Base-by-base conservation (phyloP, 148 eudicot species). In the Vaccinium myrtillus region DNA sequence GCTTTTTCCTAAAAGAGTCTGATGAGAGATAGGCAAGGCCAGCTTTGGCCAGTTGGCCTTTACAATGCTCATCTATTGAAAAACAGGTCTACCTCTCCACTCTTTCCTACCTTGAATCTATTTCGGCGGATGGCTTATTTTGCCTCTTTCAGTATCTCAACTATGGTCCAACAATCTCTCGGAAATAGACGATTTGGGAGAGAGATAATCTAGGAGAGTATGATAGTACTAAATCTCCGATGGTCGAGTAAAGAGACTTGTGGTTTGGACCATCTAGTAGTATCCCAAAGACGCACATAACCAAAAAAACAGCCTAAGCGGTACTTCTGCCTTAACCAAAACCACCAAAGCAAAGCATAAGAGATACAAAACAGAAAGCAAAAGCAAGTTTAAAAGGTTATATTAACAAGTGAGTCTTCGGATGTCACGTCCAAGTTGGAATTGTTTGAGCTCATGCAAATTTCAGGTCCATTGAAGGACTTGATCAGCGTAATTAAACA, bases 51-150 rank as follows among this genome's bases (percentile, higher is more conserved):
- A 32, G 32, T 32, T 32, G 32, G 32, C 32, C 1, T 67, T 67
- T 67, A 25, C 1, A 30, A 63, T 12, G 73, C 36, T 67, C 36
- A 2, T 10, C 32, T 67, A 32, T 67, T 23, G 11, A n/a, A 65
- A 13, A n/a, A 63, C 23, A 12, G 73, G 15, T 67, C 6, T 21
- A 2, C 30, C 14, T 25, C 11, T 11, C 3, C 69, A 61, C 6
- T 67, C 73, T 67, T 67, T 25, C 25, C 73, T 67, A 67, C 12
- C 73, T 67, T 67, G 73, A 67, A 67, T 67, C 73, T 25, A 27
- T 67, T 67, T n/a, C 6, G 1, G 36, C 6, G 39, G 6, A 67
- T 25, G 36, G 10, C 6, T 67, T 67, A 23, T 25, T 11, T 27
- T 25, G 16, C 36, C 16, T 54, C 56, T 13, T 54, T 54, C 56